phyloP scores from a whole-genome alignment of 2,329 filamentous ascomycete species.

The Paramyrothecium roridum region DNA sequence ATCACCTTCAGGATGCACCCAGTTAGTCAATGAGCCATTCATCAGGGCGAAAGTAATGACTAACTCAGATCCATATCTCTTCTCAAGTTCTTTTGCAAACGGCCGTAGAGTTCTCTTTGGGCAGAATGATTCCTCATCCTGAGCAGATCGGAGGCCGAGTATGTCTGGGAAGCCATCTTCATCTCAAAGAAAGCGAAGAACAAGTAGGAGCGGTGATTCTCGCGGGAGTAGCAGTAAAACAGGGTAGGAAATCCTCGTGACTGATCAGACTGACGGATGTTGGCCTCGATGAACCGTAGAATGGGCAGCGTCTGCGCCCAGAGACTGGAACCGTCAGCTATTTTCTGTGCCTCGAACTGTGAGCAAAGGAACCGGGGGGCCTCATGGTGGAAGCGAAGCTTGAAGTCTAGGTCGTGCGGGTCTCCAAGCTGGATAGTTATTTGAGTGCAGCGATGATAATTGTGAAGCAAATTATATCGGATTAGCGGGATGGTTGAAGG shows the following conservation, averaged over 20 bases:
- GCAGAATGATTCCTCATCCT: slow-evolving; percentile 23
- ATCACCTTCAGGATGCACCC: slow-evolving; percentile 16
- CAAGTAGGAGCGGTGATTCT: slow-evolving; percentile 32
- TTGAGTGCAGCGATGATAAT: slow-evolving; percentile 23
- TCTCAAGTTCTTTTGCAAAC: slow-evolving; percentile 30
- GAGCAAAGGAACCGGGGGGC: slow-evolving; percentile 21
- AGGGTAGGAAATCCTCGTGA: slow-evolving; percentile 30
- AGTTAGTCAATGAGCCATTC: background rate
- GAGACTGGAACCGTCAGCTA: slow-evolving; percentile 25
- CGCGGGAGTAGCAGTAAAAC: slow-evolving; percentile 32
- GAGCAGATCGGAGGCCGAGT: slow-evolving; percentile 43
- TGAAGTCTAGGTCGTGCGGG: slow-evolving; percentile 19
- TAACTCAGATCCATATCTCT: slow-evolving; percentile 38
- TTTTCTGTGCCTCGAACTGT: slow-evolving; percentile 20
- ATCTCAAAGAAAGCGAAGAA: slow-evolving; percentile 35
- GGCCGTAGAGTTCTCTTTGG: slow-evolving; percentile 20
- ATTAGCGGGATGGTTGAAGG: slow-evolving; percentile 21
- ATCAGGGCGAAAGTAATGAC: slow-evolving; percentile 7
- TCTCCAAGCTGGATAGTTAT: slow-evolving; percentile 23
- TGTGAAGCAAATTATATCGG: slow-evolving; percentile 26
- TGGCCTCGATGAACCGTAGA: slow-evolving; percentile 29
- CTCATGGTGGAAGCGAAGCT: slow-evolving; percentile 7
- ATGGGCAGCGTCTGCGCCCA: slow-evolving; percentile 26
- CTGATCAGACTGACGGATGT: slow-evolving; percentile 11
- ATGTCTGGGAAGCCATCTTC: slow-evolving; percentile 40